A percentile compares a stretch with the other conserved stretches of the same genome.
Evolutionary conservation across 2,329 filamentous ascomycete genomes (phyloP).

Genomic region (Colletotrichum magnum): DNA sequence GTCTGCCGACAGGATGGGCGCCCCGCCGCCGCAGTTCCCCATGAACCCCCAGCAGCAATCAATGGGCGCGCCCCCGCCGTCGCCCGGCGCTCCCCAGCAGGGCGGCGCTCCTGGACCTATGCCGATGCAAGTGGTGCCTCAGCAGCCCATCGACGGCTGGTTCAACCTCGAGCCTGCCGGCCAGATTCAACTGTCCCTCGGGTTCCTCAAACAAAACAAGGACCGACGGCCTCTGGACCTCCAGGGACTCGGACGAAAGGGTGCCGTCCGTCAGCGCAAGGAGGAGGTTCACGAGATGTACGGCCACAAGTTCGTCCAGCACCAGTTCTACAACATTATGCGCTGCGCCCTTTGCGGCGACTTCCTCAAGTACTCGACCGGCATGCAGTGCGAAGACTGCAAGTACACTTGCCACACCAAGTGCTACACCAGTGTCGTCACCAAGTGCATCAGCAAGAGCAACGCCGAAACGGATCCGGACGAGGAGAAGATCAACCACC

Average conservation of each 20-base stretch:
- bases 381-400: conserved; percentile 99
- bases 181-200: conserved; percentile 90
- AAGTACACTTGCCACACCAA: conserved; percentile 99
- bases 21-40: conserved; percentile 71
- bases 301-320: conserved; percentile 98
- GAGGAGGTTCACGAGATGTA: conserved; percentile 99
- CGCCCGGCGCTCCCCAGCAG: conserved; percentile 53
- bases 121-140: conserved; percentile 64
- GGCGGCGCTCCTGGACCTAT: conserved; percentile 48
- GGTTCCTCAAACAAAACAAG: conserved; percentile 91
- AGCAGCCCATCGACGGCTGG: conserved; percentile 87
- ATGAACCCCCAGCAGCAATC: conserved; percentile 63
- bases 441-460: conserved; percentile 99
- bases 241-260: conserved; percentile 92
- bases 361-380: conserved; percentile 97
- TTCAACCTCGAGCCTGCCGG: conserved; percentile 97
- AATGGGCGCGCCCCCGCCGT: conserved; percentile 61
- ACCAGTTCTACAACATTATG: conserved; percentile 99
- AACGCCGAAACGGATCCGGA: conserved; percentile 98
- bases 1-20: conserved; percentile 94
- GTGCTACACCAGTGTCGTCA: conserved; percentile 96
- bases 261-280: conserved; percentile 96
- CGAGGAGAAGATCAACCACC: conserved; percentile 99
- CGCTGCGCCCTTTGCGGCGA: conserved; percentile 97
- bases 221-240: conserved; percentile 87